A percentile compares a stretch with the other conserved stretches of the same genome.
phyloP scores from a whole-genome alignment of 495 filamentous ascomycete genomes.

The Oidiodendron maius region DNA sequence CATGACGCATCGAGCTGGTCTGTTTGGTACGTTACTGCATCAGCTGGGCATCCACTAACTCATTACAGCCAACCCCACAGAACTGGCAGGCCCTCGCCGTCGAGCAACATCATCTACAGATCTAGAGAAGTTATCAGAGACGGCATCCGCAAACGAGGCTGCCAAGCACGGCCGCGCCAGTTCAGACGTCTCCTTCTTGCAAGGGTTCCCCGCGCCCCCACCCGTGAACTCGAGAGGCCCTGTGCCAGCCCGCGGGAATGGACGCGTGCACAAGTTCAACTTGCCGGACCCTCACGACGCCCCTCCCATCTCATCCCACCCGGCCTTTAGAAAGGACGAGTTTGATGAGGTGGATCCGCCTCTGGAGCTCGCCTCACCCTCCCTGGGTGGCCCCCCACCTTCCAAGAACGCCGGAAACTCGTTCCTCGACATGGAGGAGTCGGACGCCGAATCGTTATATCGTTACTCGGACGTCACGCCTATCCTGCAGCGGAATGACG shows the following conservation, averaged over 20 bases:
- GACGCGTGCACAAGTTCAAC: slow-evolving; percentile 19
- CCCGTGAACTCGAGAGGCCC: slow-evolving; percentile 6
- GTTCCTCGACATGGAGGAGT: slow-evolving; percentile 56
- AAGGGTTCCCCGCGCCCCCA: slow-evolving; percentile 20
- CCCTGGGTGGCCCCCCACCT: slow-evolving; percentile 11
- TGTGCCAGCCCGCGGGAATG: slow-evolving; percentile 13
- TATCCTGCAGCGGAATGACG: slow-evolving; percentile 50
- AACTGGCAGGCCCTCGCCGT: slow-evolving; percentile 17
- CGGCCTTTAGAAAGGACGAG: slow-evolving; percentile 19
- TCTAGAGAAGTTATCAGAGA: slow-evolving; percentile 42
- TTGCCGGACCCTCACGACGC: slow-evolving; percentile 21
- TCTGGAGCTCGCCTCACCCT: slow-evolving; percentile 3
- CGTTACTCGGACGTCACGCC: slow-evolving; percentile 55
- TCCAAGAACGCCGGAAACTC: slow-evolving; percentile 30
- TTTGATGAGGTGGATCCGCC: slow-evolving; percentile 12
- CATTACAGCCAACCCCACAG: slow-evolving; percentile 4
- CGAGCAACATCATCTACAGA: slow-evolving; percentile 46
- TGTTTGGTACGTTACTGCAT: slow-evolving; percentile 28
- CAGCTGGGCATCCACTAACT: slow-evolving; percentile 2
- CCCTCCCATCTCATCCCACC: slow-evolving; percentile 22
- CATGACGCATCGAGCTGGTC: slow-evolving; percentile 58
- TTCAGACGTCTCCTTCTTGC: slow-evolving; percentile 40
- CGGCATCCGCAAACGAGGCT: slow-evolving; percentile 38
- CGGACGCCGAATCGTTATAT: slow-evolving; percentile 43
- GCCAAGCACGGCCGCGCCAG: slow-evolving; percentile 52